Conservation (phyloP, 257 asterid genomes). For the Verbascum thapsus region DNA sequence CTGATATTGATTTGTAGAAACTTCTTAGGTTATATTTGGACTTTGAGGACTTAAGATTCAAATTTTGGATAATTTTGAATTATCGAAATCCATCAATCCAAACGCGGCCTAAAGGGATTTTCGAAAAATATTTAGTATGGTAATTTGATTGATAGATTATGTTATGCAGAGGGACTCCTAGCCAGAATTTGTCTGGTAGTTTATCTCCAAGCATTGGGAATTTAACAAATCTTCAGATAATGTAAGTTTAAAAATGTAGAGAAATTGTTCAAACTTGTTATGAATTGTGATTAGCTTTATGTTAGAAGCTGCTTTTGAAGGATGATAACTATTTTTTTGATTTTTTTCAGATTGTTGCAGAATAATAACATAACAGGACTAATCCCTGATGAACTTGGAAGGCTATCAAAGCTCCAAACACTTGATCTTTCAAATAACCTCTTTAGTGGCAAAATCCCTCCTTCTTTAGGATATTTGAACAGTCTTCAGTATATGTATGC, state of each 20-base stretch:
- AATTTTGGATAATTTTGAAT: too few species aligned
- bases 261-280: not conserved
- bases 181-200: conserved; percentile 85
- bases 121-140: not conserved
- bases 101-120: too few species aligned
- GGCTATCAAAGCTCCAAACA: conserved; percentile 78
- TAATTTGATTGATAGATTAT: conserved; percentile 41
- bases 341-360: conserved; percentile 70
- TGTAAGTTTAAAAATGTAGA: conserved; percentile 51
- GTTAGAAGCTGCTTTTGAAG: conserved; percentile 3
- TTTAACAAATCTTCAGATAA: conserved; percentile 80
- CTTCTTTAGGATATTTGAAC: conserved; percentile 58
- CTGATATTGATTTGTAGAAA: not conserved
- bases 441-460: conserved; percentile 71
- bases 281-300: not conserved
- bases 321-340: conserved; percentile 23
- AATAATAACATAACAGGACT: conserved; percentile 81
- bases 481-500: conserved; percentile 80
- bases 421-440: conserved; percentile 84
- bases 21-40: too few species aligned
- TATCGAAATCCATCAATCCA: too few species aligned
- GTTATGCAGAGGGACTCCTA: conserved; percentile 89
- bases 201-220: conserved; percentile 91
- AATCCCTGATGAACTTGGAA: conserved; percentile 73
- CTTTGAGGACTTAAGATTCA: too few species aligned